Evolutionary conservation across 495 filamentous ascomycete genomes (phyloP), one percentile per base, ranked within the genome.

Genomic region (Penicillium coprophilum): DNA sequence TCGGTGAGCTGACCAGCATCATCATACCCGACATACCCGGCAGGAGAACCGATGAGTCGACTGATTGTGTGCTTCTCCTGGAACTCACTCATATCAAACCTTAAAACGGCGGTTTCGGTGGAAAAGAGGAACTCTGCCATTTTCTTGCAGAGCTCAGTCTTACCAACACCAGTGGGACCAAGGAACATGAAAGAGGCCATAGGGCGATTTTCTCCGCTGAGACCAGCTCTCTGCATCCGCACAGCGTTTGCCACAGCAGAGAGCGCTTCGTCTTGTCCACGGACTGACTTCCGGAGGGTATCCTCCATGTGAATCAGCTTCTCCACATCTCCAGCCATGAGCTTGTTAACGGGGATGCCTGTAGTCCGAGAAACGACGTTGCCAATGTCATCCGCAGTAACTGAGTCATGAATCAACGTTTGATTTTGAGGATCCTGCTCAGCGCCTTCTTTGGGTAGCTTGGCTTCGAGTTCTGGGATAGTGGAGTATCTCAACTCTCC

Each of bases 21-120:
- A 36, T 98, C 94, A 67, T 98, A 98, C 9, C 94, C 94, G 20
- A 98, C 86, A 71, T 96, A 97, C 13, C 93, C 93, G 13, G 93
- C 92, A 0, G 93, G 94, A 17, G 88, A 86, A 31, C 94, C 94
- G 66, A 98, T 96, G 30, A 97, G 79, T 46, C 94, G 83, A 32
- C 89, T 94, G 53, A 98, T 86, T 2, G 93, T 97, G 68, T 97
- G 93, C 69, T 96, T 96, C 66, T 98, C 94, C 64, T 95, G 90
- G 72, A 97, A 98, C 62, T 98, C 94, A 70, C 85, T 89, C 93
- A 97, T 98, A 71, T 98, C 94, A 68, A 97, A 98, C 44, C 94
- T 80, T 20, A 94, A 84, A 27, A 98, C 92, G 6, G 94, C 92
- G 40, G 80, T 81, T 63, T 96, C 91, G 3, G 90, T 96, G 0